Conservation (phyloP, 2,329 filamentous ascomycete species). For the Aspergillus brasiliensis region DNA sequence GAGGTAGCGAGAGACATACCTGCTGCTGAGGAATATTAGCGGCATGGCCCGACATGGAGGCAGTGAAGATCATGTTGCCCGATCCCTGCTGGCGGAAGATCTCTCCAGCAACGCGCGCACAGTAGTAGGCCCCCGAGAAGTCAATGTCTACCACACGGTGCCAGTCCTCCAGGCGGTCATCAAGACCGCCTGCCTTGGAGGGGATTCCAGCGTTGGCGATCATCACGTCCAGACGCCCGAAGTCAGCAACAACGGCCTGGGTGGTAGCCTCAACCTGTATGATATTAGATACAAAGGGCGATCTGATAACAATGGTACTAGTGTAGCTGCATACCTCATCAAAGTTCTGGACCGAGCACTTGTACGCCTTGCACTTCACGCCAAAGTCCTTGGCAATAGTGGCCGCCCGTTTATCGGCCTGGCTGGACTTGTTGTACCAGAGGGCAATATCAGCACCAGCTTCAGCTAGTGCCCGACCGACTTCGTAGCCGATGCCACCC, state of each 20-base stretch:
- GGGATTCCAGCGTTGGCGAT: constrained; percentile 47
- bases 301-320: too few species aligned
- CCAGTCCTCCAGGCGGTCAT: too few species aligned
- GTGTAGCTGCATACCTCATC: too few species aligned
- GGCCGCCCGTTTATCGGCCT: too few species aligned
- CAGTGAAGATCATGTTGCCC: constrained; percentile 54
- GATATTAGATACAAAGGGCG: too few species aligned
- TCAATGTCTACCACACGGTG: too few species aligned
- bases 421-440: constrained; percentile 40
- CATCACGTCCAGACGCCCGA: constrained; percentile 48
- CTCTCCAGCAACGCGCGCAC: constrained; percentile 48
- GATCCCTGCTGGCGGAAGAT: constrained; percentile 47
- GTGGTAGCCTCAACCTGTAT: constrained; percentile 40
- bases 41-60: constrained; percentile 53
- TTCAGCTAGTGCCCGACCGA: constrained; percentile 42
- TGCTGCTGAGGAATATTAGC: constrained; percentile 50
- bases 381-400: too few species aligned
- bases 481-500: constrained; percentile 42
- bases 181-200: too few species aligned
- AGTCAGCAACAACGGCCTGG: constrained; percentile 38
- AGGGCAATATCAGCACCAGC: constrained; percentile 45
- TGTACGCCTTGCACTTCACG: too few species aligned
- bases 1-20: too few species aligned
- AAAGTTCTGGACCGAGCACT: too few species aligned
- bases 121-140: constrained; percentile 15